Evolutionary conservation across 2,329 filamentous ascomycete species (phyloP), one percentile per base, ranked within the genome.

Genomic region (Sordariomycetes sp.): DNA sequence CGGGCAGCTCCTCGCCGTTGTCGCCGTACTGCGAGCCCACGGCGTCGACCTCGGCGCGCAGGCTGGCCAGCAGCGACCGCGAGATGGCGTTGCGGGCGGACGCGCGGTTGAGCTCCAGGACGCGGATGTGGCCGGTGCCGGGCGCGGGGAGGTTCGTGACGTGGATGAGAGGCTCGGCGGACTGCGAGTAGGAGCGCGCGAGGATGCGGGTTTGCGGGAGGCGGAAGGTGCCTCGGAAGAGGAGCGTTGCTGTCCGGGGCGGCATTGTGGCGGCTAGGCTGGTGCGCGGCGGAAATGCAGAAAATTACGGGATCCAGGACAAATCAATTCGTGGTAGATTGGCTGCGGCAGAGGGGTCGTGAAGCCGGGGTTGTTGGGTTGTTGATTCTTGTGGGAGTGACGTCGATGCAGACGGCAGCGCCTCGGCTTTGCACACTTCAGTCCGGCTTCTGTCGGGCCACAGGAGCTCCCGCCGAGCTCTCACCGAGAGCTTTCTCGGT

Each of bases 1-100:
- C 62, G 0, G 76, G 68, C 1, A 77, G 60, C 69, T 86, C 83
- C 52, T 81, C 73, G 59, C 82, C 82, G 10, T 74, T 68, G 25
- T 71, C 67, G 24, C 79, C 79, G 63, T 86, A 86, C 64, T 87
- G 86, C 10, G 71, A 75, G 59, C 87, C 82, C 53, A 97, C 80
- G 61, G 81, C 79, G 65, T 90, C 81, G 59, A 97, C 79, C 67
- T 96, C 83, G 50, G 81, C 77, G 55, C 82, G 81, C 59, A 99
- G 79, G 54, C 87, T 81, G 3, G 82, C 73, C 56, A 99, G 81
- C 43, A 99, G 79, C 59, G 86, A 83, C 60, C 78, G 81, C 0
- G 92, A 97, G 68, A 99, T 89, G 64, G 94, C 94, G 72, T 99
- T 99, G 67, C 93, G 88, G 40, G 92, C 87, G 10, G 81, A 72